Evolutionary conservation across 306 rosid genomes (phyloP), one percentile per base, ranked within the genome.

Genomic region (Rubus idaeus): DNA sequence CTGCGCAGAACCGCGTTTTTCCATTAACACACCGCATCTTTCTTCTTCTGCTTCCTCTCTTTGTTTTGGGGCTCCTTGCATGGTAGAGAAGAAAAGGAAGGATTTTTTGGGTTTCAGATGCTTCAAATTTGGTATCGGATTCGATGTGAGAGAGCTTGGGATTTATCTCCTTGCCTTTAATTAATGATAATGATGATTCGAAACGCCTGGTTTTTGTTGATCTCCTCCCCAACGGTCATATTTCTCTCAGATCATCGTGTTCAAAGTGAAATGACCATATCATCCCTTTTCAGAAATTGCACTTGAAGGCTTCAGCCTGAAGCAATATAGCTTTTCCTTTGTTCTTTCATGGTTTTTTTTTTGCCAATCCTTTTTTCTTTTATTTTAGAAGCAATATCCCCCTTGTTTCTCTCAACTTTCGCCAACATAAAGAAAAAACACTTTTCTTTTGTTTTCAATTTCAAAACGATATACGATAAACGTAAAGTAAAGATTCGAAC

Each of bases 141-240:
- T 64, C 70, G 70, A 64, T 64, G 55, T 0, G 55, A 50, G 16
- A 50, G 17, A 50, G 53, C 13, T 49, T 10, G 16, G 16, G 9
- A 13, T 2, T 8, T 45, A 45, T 45, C 49, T 45, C 10, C 49
- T 45, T 45, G 11, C 11, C 20, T 62, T 62, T 13, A 37, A 62
- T 62, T 35, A 0, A 23, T 4, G 64, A 58, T 2, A 8, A 30
- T 52, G 51, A 30, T 30, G 35, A 63, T 73, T 73, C 75, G 74
- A 58, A 80, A 72, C 70, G 75, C 75, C 75, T 68, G 76, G 63
- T 8, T 77, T 58, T 64, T 58, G 73, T 37, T 40, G 60, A 50
- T 52, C 76, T 74, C 69, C 75, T 68, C 21, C 20, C 66, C 79
- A 87, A 90, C 91, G 94, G 91, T 88, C 87, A 86, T 63, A 87